Evolutionary conservation across 1,139 yeast genomes (phyloP), one percentile per base, ranked within the genome.

Genomic region (Lodderomyces theae): DNA sequence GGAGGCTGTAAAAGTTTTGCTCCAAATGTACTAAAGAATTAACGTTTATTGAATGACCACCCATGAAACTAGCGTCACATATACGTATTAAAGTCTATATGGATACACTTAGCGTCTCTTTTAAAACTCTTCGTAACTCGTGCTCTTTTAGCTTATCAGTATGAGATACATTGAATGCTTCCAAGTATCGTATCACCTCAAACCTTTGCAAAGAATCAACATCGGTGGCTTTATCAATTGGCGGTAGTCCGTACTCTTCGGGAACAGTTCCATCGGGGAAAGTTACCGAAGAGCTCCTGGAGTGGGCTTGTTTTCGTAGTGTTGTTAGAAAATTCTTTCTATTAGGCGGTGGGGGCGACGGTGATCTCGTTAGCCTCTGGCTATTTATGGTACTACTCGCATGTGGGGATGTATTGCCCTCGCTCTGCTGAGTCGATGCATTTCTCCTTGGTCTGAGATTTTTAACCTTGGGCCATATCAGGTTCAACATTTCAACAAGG

Each of bases 191-290:
- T 23, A 45, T 45, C 15, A 45, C 43, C 35, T 47, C 50, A 34
- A 47, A 47, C 35, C 44, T 39, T 26, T 32, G 43, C 23, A 47
- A 31, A 10, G 11, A 4, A 28, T 47, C 47, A 25, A 47, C 39
- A 31, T 47, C 50, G 3, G 38, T 32, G 8, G 35, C 4, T 23
- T 38, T 43, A 6, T 31, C 37, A 5, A 47, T 42, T 21, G 47
- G 43, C 12, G 47, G 46, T 34, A 47, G 34, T 3, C 49, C 50
- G 40, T 45, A 47, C 10, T 43, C 45, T 18, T 47, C 39, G n/a
- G 47, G 40, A 18, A 47, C 34, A 10, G 17, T 29, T 3, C 50
- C 50, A 34, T 43, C 42, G 5, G 50, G 50, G 26, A 47, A 45
- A 9, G 37, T 38, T 13, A 44, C 35, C 2, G 47, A 45, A 4